Conservation (phyloP, 441 rosid species). For the Eruca vesicaria region DNA sequence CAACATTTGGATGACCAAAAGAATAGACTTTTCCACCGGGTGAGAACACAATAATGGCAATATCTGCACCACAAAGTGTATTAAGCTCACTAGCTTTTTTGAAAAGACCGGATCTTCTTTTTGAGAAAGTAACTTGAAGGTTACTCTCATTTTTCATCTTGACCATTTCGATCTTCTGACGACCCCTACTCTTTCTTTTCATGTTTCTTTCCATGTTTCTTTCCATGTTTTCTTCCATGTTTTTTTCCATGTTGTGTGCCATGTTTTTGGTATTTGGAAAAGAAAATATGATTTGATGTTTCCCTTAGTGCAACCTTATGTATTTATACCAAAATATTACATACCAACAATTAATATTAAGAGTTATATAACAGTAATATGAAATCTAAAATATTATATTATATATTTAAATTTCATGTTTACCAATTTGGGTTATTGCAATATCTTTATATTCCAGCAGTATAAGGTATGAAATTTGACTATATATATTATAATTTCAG, state of each 20-base stretch:
- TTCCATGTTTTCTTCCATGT: no score
- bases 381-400: not conserved
- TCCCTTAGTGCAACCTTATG: not conserved
- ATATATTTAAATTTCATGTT: not conserved
- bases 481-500: not conserved
- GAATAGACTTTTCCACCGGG: conserved; percentile 56
- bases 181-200: conserved; percentile 43
- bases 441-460: conserved; percentile 12
- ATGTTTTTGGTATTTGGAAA: conserved; percentile 21
- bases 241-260: no score
- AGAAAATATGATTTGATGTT: not conserved
- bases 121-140: conserved; percentile 60
- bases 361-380: no score
- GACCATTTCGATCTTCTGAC: conserved; percentile 53
- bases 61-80: conserved; percentile 53
- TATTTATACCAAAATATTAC: conserved; percentile 23
- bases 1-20: conserved; percentile 58
- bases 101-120: conserved; percentile 53
- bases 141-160: conserved; percentile 53
- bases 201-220: conserved; percentile 46
- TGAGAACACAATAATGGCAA: conserved; percentile 48
- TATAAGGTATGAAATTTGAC: conserved; percentile 27
- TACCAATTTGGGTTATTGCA: not conserved
- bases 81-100: conserved; percentile 64
- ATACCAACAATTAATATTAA: not conserved